Evolutionary conservation across 129 eudicot species (phyloP).

Genomic region (Pittosporum tobira): DNA sequence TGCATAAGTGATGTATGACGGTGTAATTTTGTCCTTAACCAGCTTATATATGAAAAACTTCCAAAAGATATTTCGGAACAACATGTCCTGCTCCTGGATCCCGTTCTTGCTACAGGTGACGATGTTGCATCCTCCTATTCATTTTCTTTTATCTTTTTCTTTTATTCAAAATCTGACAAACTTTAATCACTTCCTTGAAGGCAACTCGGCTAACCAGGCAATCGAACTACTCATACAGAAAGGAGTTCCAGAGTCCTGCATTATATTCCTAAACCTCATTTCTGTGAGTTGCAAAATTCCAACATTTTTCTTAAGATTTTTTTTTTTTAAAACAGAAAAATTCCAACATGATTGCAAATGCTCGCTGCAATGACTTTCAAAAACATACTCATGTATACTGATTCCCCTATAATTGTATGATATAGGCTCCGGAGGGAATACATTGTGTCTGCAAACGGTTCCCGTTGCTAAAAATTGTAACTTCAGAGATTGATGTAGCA

Average conservation of each 20-base stretch:
- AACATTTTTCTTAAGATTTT: no score
- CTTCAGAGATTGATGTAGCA: slow-evolving; percentile 85
- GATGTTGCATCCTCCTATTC: not conserved
- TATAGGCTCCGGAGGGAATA: slow-evolving; percentile 92
- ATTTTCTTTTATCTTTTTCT: not conserved
- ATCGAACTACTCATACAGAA: slow-evolving; percentile 85
- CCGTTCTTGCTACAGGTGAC: slow-evolving; percentile 97
- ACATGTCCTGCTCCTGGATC: slow-evolving; percentile 93
- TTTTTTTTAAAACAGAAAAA: no score
- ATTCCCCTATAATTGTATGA: not conserved
- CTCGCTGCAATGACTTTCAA: not conserved
- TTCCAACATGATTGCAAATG: no score
- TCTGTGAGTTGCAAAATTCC: slow-evolving; percentile 48
- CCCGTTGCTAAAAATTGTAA: slow-evolving; percentile 77
- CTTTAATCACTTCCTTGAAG: slow-evolving; percentile 27
- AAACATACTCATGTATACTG: not conserved
- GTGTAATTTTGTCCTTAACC: slow-evolving; percentile 11
- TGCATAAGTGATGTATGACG: not conserved
- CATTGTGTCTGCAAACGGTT: slow-evolving; percentile 81
- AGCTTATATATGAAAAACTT: slow-evolving; percentile 96
- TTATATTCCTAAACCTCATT: slow-evolving; percentile 84
- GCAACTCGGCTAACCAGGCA: slow-evolving; percentile 97
- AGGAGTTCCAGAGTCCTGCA: slow-evolving; percentile 94
- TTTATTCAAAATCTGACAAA: not conserved
- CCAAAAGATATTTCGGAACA: slow-evolving; percentile 91